Percentiles rank a stretch among this genome's conserved stretches.
Evolutionary conservation across 2,329 filamentous ascomycete genomes (phyloP).

Genomic region (Zasmidium citrigriseum): DNA sequence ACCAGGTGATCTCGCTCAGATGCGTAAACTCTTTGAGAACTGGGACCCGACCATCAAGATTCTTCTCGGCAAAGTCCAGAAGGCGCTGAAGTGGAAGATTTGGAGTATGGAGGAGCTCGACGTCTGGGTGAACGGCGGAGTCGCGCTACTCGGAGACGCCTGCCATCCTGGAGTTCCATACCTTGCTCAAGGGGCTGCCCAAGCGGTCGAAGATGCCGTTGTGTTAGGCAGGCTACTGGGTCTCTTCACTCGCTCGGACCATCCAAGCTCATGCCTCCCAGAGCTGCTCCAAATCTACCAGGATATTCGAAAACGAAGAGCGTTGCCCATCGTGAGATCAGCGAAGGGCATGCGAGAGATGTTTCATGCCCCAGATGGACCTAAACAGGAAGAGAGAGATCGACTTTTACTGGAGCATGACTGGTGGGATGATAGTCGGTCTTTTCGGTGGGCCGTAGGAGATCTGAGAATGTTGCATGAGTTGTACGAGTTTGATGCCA

Average conservation of each 20-base stretch:
- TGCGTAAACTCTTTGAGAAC: slow-evolving; percentile 57
- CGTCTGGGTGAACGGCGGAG: slow-evolving; percentile 9
- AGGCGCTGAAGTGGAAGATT: slow-evolving; percentile 69
- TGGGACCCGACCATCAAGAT: slow-evolving; percentile 61
- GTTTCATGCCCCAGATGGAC: slow-evolving; percentile 47
- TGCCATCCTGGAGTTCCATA: slow-evolving; percentile 66
- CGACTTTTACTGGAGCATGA: slow-evolving; percentile 6
- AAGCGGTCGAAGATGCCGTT: slow-evolving; percentile 65
- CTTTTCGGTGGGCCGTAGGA: slow-evolving; percentile 4
- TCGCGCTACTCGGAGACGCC: slow-evolving; percentile 50
- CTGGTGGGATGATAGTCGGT: slow-evolving; percentile 5
- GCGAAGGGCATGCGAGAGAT: slow-evolving; percentile 18
- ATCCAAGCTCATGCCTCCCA: slow-evolving; percentile 37
- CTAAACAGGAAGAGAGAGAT: slow-evolving; percentile 60
- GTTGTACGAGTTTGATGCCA: slow-evolving; percentile 9
- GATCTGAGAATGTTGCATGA: slow-evolving; percentile 1
- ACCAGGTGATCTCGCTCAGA: slow-evolving; percentile 58
- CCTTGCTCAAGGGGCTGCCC: slow-evolving; percentile 67
- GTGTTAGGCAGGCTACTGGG: slow-evolving; percentile 51
- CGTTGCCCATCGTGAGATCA: slow-evolving; percentile 52
- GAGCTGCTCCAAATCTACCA: slow-evolving; percentile 44
- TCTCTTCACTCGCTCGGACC: slow-evolving; percentile 53
- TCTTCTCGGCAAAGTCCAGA: slow-evolving; percentile 52
- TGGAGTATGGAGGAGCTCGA: slow-evolving; percentile 13
- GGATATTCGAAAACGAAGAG: slow-evolving; percentile 45